Conservation (phyloP, 352 stramenopile species). For the Pythium phragmiticola region DNA sequence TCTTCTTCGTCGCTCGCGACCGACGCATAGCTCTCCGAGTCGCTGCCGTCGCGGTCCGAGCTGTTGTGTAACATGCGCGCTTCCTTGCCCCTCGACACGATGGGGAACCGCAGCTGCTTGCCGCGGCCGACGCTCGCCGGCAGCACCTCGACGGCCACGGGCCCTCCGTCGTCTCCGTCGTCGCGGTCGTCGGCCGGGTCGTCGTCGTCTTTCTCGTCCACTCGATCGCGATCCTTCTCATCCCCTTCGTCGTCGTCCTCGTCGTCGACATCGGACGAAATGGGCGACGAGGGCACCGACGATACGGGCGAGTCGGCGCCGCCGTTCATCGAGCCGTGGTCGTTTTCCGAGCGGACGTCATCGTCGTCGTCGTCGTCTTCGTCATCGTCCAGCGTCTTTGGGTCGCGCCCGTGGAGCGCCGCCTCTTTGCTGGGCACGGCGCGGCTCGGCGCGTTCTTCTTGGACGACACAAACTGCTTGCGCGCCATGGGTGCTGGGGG, state of each 20-base stretch:
- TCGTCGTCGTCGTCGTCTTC: constrained; percentile 13
- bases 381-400: constrained; percentile 21
- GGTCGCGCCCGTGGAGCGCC: constrained; percentile 43
- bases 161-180: constrained; percentile 8
- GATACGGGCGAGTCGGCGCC: constrained; percentile 29
- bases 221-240: not conserved
- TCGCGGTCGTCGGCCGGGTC: constrained; percentile 19
- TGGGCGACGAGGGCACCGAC: constrained; percentile 17
- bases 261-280: constrained; percentile 25
- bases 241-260: constrained; percentile 20
- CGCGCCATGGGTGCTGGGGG: constrained; percentile 48
- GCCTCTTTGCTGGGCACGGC: constrained; percentile 83
- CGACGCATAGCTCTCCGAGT: constrained; percentile 76
- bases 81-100: constrained; percentile 69
- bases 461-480: constrained; percentile 86
- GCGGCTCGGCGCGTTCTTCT: constrained; percentile 83
- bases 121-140: constrained; percentile 63
- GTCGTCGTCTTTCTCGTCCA: constrained; percentile 8
- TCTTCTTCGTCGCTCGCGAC: constrained; percentile 66
- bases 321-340: constrained; percentile 29
- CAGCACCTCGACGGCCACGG: constrained; percentile 66
- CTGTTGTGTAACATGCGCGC: constrained; percentile 44
- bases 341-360: constrained; percentile 26
- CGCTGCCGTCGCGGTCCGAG: constrained; percentile 34
- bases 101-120: constrained; percentile 80